Evolutionary conservation across 78 protist genomes (phyloP).

Genomic region (Dictyostelium citrinum): DNA sequence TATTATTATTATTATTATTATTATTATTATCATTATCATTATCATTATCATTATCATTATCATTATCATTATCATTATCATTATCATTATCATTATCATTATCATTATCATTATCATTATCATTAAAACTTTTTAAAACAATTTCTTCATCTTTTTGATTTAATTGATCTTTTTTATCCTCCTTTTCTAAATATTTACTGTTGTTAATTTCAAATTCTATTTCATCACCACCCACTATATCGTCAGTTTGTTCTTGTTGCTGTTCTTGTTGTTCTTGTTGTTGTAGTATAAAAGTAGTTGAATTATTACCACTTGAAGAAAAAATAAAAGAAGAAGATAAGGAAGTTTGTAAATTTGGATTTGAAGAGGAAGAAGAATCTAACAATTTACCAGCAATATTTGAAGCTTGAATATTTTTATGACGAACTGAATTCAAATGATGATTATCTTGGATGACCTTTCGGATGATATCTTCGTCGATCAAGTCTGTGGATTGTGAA

Average conservation of each 20-base stretch:
- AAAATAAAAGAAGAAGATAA: background rate
- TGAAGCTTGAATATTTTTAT: slow-evolving; percentile 20
- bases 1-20: background rate
- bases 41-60: background rate
- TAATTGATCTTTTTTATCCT: background rate
- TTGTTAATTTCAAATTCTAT: background rate
- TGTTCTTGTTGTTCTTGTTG: background rate
- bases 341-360: background rate
- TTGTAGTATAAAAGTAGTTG: background rate
- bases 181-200: background rate
- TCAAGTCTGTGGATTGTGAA: background rate
- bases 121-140: background rate
- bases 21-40: background rate
- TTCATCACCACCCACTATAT: background rate
- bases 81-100: background rate
- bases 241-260: background rate
- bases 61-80: background rate
- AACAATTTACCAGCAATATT: slow-evolving; percentile 33
- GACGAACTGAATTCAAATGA: slow-evolving; percentile 24
- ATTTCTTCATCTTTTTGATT: background rate
- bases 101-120: background rate
- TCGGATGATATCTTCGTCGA: slow-evolving; percentile 42
- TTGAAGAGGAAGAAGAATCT: background rate
- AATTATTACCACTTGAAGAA: background rate
- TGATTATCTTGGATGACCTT: slow-evolving; percentile 6